A percentile compares a stretch with the other conserved stretches of the same genome.
phyloP scores from a whole-genome alignment of 73 alveolate genomes.

The Diophrys sp. region DNA sequence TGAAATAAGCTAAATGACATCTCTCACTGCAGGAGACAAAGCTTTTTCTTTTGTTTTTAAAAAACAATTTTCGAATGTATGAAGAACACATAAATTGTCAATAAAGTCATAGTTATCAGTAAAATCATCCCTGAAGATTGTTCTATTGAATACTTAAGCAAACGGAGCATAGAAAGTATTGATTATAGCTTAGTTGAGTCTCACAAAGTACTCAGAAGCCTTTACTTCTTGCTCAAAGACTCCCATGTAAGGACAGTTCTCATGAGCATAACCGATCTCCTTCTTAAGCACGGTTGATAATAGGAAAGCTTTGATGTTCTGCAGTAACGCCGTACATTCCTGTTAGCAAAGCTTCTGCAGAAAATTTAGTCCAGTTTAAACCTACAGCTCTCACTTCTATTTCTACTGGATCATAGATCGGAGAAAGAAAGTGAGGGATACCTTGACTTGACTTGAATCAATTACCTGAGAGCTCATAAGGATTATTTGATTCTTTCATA shows the following conservation, averaged over 20 bases:
- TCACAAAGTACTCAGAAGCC: neutral
- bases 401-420: neutral
- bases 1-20: too few relatives aligned
- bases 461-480: too few relatives aligned
- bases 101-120: neutral
- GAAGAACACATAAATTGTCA: neutral
- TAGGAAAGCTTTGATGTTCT: neutral
- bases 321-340: neutral
- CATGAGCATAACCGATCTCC: neutral
- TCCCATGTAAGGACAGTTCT: neutral
- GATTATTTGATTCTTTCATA: too few relatives aligned
- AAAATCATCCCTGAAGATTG: neutral
- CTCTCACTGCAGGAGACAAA: too few relatives aligned
- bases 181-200: too few relatives aligned
- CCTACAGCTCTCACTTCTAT: neutral
- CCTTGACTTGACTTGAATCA: too few relatives aligned
- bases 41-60: too few relatives aligned
- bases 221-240: too few relatives aligned
- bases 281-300: neutral
- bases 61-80: too few relatives aligned
- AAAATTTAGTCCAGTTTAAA: neutral
- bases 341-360: neutral
- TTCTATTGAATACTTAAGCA: neutral
- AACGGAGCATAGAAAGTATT: neutral
- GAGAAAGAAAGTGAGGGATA: too few relatives aligned